Base-by-base conservation (phyloP, 192 early-diverging fungal genomes). In the Mycoemilia scoparia region DNA sequence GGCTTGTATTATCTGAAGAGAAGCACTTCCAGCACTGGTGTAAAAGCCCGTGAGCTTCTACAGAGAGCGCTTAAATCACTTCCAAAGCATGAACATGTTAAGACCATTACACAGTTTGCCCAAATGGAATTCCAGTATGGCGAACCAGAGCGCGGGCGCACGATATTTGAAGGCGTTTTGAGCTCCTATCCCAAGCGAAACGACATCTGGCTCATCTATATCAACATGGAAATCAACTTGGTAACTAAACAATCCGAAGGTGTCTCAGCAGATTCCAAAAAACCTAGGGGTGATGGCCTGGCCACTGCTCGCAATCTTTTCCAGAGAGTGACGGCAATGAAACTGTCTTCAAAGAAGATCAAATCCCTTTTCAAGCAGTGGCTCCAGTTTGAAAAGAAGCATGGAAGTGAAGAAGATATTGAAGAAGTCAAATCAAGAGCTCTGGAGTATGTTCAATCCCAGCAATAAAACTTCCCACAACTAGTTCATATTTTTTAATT, bases 361-460 rank as follows among this genome's bases (percentile, higher is more conserved):
- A 96, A 95, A 60, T 96, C 87, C 66, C 76, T 99, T 47, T 96
- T 99, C 64, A 99, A 96, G 64, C 86, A 88, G 62, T 99, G 84
- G 73, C 69, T 99, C 32, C 73, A 76, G 14, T 99, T 83, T 54
- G 95, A 99, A 49, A 92, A 91, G 68, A 67, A 70, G 20, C 60
- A 79, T 45, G 88, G 90, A 14, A 66, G 69, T 26, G 71, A 71
- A 3, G 78, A 85, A 24, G 64, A 74, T 14, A 52, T 86, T 16
- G 79, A 87, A 38, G 70, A 83, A 44, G 93, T 98, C 19, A 96
- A 93, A 63, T 51, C 79, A 46, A 64, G 60, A 29, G 87, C 93
- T 10, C 59, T 84, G 39, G 76, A 71, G 20, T 93, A 90, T 51
- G 84, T 96, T 26, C 43, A 51, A 28, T 55, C 59, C 15, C 41